phyloP scores from a whole-genome alignment of 1,284 basidiomycete genomes.

The Fomes fomentarius region DNA sequence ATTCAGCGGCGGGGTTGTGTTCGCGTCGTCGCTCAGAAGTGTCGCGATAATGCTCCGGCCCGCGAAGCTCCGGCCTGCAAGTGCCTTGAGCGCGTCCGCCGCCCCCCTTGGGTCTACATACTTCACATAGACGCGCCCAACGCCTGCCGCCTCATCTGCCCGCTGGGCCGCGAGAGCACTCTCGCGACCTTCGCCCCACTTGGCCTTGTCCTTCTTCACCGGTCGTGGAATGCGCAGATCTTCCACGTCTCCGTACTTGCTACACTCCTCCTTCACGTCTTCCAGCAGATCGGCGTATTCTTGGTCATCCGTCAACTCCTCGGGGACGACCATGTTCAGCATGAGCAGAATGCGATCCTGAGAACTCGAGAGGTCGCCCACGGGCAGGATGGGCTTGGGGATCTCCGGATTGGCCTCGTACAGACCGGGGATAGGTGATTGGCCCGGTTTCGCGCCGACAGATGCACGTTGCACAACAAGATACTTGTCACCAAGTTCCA shows the following conservation, averaged over 20 bases:
- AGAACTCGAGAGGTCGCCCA: conserved; percentile 62
- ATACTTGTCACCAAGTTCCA: conserved; percentile 97
- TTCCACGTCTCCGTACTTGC: conserved; percentile 80
- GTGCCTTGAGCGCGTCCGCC: conserved; percentile 72
- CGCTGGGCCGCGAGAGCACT: conserved; percentile 67
- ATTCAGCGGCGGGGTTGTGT: conserved; percentile 77
- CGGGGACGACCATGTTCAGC: conserved; percentile 98
- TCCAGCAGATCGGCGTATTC: conserved; percentile 96
- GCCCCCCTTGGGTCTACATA: conserved; percentile 69
- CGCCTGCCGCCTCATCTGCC: conserved; percentile 86
- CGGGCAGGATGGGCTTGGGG: conserved; percentile 83
- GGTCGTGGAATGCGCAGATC: conserved; percentile 91
- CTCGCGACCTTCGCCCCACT: conserved; percentile 76
- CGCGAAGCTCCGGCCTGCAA: conserved; percentile 91
- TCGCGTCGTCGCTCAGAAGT: conserved; percentile 77
- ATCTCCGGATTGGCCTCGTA: conserved; percentile 78
- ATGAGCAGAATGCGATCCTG: conserved; percentile 83
- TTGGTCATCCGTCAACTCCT: conserved; percentile 89
- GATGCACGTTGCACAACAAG: conserved; percentile 97
- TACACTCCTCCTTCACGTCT: conserved; percentile 93
- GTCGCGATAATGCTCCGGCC: conserved; percentile 90
- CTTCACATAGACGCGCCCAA: conserved; percentile 93
- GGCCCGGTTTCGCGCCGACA: conserved; percentile 83
- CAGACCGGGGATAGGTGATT: conserved; percentile 57
- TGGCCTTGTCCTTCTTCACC: conserved; percentile 80